phyloP scores from a whole-genome alignment of 139 green algal genomes.

The Pseudopediastrum boryanum region DNA sequence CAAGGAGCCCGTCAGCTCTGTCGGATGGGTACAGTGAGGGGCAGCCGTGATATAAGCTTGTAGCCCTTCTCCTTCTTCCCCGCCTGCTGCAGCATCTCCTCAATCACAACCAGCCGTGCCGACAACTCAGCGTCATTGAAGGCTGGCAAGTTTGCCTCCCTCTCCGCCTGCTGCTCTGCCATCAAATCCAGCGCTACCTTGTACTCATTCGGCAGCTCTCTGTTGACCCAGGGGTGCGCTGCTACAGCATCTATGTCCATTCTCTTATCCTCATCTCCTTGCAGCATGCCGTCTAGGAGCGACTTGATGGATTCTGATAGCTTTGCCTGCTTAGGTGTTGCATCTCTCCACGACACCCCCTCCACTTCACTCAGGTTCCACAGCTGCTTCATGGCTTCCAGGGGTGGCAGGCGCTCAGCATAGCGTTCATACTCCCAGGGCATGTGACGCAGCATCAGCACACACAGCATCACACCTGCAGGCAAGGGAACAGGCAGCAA shows the following conservation, averaged over 20 bases:
- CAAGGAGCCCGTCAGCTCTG: too few relatives aligned
- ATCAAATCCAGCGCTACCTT: conserved; percentile 6
- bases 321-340: background rate
- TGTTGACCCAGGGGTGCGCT: conserved; percentile 13
- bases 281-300: conserved; percentile 31
- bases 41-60: conserved; percentile 4
- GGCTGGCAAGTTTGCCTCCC: background rate
- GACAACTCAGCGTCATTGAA: conserved; percentile 2
- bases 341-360: conserved; percentile 8
- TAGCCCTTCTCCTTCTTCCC: background rate
- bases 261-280: background rate
- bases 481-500: too few relatives aligned
- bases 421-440: conserved; percentile 32
- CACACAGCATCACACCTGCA: conserved; percentile 25
- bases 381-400: conserved; percentile 29
- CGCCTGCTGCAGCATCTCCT: background rate
- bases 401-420: conserved; percentile 13
- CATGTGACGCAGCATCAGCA: conserved; percentile 36
- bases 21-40: too few relatives aligned
- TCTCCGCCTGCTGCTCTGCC: conserved; percentile 20
- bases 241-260: conserved; percentile 3
- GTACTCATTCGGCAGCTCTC: background rate
- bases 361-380: conserved; percentile 12
- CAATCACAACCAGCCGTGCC: conserved; percentile 3
- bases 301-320: background rate